Evolutionary conservation across 2,329 filamentous ascomycete genomes (phyloP), one percentile per base, ranked within the genome.

Genomic region (Ceratocystiopsis minuta): DNA sequence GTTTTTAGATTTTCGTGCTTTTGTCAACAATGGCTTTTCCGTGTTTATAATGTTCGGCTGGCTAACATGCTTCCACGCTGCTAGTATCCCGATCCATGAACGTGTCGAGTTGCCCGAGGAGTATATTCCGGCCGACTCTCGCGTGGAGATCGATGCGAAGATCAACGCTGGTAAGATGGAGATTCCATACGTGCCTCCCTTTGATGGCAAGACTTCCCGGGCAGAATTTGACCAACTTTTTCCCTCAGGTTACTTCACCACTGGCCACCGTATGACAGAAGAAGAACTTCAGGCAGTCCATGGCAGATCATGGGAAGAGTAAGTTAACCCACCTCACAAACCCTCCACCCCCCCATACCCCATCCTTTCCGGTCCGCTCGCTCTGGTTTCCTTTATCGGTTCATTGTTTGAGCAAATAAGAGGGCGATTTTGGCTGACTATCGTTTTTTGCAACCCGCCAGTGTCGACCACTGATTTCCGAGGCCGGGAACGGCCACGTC

Each of bases 61-160:
- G 36, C 39, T 44, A 33, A 43, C 31, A 16, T 32, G 16, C 14
- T 28, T 45, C 36, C n/a, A n/a, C n/a, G n/a, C 43, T 49, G 43
- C 20, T 42, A 78, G 74, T 43, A 87, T 87, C 51, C 83, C 85
- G 28, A 95, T 95, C 52, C 70, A 80, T 53, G 86, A 95, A 63
- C 74, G 87, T 46, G 78, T 96, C 38, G 86, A 92, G 46, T 84
- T 96, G 49, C 90, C 88, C 4, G 85, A 93, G 50, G 81, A 90
- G 31, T 77, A 90, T 72, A 95, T 96, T 52, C 90, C 90, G 13
- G 83, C 79, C 48, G 90, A 96, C 61, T 93, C 86, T 41, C 71
- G 88, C 50, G 90, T 96, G n/a, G 90, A 98, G 60, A 98, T 96
- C 55, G 90, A 96, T 60, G 90, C 90, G 45, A 96, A 96, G 67